Percentiles rank a stretch among this genome's conserved stretches.
Conservation (phyloP, 352 stramenopile genomes). For the Phytophthora meadii region DNA sequence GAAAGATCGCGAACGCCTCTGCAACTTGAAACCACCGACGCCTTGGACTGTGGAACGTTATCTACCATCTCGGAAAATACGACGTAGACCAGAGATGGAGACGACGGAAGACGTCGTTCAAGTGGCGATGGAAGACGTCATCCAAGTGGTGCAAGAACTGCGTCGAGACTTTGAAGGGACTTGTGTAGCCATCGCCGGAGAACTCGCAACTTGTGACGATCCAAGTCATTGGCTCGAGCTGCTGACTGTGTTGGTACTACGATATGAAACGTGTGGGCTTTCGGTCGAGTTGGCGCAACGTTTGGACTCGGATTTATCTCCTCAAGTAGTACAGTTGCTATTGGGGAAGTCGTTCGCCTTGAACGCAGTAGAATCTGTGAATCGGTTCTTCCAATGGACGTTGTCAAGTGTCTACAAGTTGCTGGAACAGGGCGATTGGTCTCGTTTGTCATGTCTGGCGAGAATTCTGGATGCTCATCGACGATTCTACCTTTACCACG, state of each 20-base stretch:
- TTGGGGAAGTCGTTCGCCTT: slow-evolving; percentile 44
- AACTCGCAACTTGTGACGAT: slow-evolving; percentile 44
- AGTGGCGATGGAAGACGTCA: slow-evolving; percentile 10
- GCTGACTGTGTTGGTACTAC: slow-evolving; percentile 17
- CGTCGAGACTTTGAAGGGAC: slow-evolving; percentile 61
- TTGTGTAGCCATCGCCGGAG: slow-evolving; percentile 46
- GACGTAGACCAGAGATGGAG: slow-evolving; percentile 7
- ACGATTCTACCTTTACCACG: slow-evolving; percentile 63
- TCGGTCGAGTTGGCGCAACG: slow-evolving; percentile 40
- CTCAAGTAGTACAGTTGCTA: slow-evolving; percentile 64
- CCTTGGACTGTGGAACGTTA: neutral
- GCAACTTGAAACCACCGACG: neutral
- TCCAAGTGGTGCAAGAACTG: slow-evolving; percentile 38
- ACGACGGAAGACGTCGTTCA: slow-evolving; percentile 3
- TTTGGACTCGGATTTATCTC: slow-evolving; percentile 61
- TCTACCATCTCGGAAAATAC: slow-evolving; percentile 9
- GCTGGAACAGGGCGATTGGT: slow-evolving; percentile 47
- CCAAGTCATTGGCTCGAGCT: slow-evolving; percentile 41
- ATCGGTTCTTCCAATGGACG: slow-evolving; percentile 61
- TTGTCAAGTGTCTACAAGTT: slow-evolving; percentile 37
- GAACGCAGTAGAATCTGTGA: slow-evolving; percentile 38
- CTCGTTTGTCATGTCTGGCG: slow-evolving; percentile 51
- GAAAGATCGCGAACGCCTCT: slow-evolving; percentile 10
- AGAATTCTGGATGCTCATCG: slow-evolving; percentile 67
- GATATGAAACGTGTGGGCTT: slow-evolving; percentile 7